These are phyloP conservation scores for Picea sitchensis DNA, from an alignment of 75 land plant species.

Conservation along the genomic window DNA sequence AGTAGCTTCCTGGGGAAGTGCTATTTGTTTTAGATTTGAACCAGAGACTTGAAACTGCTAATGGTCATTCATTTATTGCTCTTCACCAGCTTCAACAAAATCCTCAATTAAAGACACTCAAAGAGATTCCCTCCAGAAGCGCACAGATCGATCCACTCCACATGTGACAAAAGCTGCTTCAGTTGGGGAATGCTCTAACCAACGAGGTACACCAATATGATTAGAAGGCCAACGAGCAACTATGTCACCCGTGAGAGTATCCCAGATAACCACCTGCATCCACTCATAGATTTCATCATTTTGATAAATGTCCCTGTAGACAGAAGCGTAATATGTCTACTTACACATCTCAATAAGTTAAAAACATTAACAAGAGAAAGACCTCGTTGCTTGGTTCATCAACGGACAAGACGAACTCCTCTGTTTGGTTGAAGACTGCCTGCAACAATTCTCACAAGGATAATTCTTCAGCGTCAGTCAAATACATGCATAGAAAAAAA, in stretches of 20 bases:
- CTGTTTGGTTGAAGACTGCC: conserved; percentile 86
- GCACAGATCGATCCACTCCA: conserved; percentile 79
- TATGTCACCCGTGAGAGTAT: conserved; percentile 69
- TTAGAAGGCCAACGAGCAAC: conserved; percentile 72
- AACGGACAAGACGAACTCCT: conserved; percentile 73
- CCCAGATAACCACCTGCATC: conserved; percentile 84
- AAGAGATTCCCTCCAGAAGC: conserved; percentile 68
- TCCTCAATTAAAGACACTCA: conserved; percentile 1
- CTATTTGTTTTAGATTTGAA: too few species aligned
- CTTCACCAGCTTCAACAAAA: too few species aligned
- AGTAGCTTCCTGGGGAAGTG: too few species aligned
- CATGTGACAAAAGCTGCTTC: conserved; percentile 79
- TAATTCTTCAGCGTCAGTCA: not conserved
- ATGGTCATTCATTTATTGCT: too few species aligned
- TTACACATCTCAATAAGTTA: not conserved
- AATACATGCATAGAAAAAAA: not conserved
- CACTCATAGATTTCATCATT: not conserved
- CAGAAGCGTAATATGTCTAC: not conserved
- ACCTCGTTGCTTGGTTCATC: conserved; percentile 88
- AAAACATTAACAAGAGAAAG: not conserved
- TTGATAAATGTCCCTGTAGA: not conserved
- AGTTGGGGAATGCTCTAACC: conserved; percentile 83
- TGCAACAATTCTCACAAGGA: conserved; percentile 25
- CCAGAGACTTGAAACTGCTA: too few species aligned
- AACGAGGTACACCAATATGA: conserved; percentile 75